A percentile compares a stretch with the other conserved stretches of the same genome.
Conservation (phyloP, 306 rosid species). For the Fagus sylvatica region DNA sequence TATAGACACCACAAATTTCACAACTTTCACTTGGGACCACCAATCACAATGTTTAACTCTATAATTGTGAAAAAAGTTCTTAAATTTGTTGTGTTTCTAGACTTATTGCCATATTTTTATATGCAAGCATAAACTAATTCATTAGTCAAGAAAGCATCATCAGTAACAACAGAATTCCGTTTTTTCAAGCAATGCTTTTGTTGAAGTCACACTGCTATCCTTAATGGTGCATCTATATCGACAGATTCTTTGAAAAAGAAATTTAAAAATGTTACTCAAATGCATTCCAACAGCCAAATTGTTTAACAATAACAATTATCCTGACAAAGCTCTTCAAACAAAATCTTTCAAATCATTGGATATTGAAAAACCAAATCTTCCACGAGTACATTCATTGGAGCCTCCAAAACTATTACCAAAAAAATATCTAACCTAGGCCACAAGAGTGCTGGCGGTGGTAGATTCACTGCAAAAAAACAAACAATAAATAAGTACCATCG, state of each 20-base stretch:
- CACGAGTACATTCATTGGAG: conserved; percentile 20
- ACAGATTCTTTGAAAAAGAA: background rate
- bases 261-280: background rate
- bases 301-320: background rate
- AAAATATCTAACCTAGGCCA: conserved; percentile 44
- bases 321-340: background rate
- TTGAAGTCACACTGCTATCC: too few relatives aligned
- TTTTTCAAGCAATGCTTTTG: background rate
- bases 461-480: conserved; percentile 46
- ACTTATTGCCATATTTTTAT: too few relatives aligned
- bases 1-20: too few relatives aligned
- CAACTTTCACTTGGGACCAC: too few relatives aligned
- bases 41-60: too few relatives aligned
- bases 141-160: too few relatives aligned
- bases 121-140: too few relatives aligned
- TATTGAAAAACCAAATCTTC: conserved; percentile 9
- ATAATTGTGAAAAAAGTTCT: too few relatives aligned
- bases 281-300: conserved; percentile 3
- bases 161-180: background rate
- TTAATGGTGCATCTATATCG: too few relatives aligned
- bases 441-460: conserved; percentile 73
- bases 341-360: conserved; percentile 14
- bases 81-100: too few relatives aligned
- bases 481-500: conserved; percentile 10
- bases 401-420: conserved; percentile 22